Percentiles rank a stretch among this genome's conserved stretches.
phyloP scores from a whole-genome alignment of 2,329 filamentous ascomycete genomes.

The Stagonosporopsis rhizophila region DNA sequence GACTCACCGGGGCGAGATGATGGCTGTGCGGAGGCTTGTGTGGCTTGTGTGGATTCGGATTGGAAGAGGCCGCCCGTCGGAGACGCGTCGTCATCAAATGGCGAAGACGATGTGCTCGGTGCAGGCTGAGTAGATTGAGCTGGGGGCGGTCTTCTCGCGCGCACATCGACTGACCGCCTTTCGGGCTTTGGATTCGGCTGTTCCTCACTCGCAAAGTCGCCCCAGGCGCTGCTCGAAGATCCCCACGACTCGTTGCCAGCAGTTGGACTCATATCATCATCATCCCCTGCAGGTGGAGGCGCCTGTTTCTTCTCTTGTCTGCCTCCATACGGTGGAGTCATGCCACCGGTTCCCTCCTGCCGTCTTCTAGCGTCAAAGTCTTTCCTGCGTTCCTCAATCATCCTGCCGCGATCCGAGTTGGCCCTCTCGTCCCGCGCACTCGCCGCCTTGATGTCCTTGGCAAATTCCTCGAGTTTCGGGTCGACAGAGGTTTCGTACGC shows the following conservation, averaged over 20 bases:
- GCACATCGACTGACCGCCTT: conserved; percentile 13
- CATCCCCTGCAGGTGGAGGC: conserved; percentile 25
- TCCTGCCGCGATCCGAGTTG: conserved; percentile 22
- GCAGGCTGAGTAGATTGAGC: conserved; percentile 9
- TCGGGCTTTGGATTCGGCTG: conserved; percentile 9
- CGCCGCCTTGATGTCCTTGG: conserved; percentile 42
- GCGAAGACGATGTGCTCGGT: conserved; percentile 14
- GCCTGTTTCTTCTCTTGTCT: conserved; percentile 23
- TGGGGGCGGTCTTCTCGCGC: conserved; percentile 17
- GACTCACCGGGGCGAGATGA: conserved; percentile 43
- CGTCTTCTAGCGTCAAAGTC: conserved; percentile 26
- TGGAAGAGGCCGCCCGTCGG: conserved; percentile 48
- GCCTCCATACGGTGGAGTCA: conserved; percentile 49
- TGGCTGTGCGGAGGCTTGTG: conserved; percentile 18
- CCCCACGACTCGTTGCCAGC: conserved; percentile 48
- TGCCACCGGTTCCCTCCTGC: conserved; percentile 32
- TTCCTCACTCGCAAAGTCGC: conserved; percentile 24
- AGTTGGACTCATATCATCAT: conserved; percentile 55
- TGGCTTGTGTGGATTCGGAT: conserved; percentile 30
- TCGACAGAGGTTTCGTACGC: conserved; percentile 48
- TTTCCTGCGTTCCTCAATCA: conserved; percentile 30
- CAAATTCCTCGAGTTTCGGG: conserved; percentile 51
- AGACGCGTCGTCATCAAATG: conserved; percentile 44
- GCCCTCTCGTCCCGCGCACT: conserved; percentile 21
- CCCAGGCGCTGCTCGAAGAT: conserved; percentile 17